A percentile compares a stretch with the other conserved stretches of the same genome.
Evolutionary conservation across 2,329 filamentous ascomycete genomes (phyloP).

Genomic region (Diatrype stigma): DNA sequence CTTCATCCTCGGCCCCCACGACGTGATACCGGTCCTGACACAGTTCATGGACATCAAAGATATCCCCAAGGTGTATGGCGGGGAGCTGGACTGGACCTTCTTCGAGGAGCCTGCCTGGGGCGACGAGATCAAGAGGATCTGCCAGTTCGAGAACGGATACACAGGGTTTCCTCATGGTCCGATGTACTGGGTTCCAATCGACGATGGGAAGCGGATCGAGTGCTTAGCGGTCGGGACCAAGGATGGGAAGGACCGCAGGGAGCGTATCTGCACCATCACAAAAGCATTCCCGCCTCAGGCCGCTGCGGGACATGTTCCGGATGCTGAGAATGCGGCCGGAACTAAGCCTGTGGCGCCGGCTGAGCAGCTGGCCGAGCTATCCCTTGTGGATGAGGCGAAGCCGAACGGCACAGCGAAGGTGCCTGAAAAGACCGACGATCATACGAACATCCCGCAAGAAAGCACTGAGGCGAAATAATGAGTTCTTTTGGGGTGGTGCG

Average conservation of each 20-base stretch:
- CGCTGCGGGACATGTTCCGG: constrained; percentile 6
- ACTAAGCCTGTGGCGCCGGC: constrained; percentile 6
- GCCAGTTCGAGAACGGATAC: constrained; percentile 49
- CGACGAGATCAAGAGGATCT: constrained; percentile 31
- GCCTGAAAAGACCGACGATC: constrained; percentile 15
- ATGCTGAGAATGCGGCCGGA: constrained; percentile 8
- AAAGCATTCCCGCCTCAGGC: constrained; percentile 34
- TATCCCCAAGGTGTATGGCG: constrained; percentile 87
- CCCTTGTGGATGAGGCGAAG: constrained; percentile 10
- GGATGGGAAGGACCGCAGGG: constrained; percentile 39
- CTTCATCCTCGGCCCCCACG: constrained; percentile 73
- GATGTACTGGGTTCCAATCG: constrained; percentile 51
- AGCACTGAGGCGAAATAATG: not conserved
- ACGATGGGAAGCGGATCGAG: constrained; percentile 42
- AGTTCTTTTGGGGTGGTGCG: not conserved
- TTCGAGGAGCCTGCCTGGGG: constrained; percentile 66
- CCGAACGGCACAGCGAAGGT: constrained; percentile 11
- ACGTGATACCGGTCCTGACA: constrained; percentile 73
- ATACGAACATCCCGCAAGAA: constrained; percentile 8
- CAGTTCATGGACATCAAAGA: constrained; percentile 77
- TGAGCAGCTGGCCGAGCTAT: constrained; percentile 18
- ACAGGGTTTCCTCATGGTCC: constrained; percentile 54
- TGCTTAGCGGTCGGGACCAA: constrained; percentile 50
- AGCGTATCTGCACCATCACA: constrained; percentile 48
- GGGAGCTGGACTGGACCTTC: constrained; percentile 77